Conservation (phyloP, 2,329 filamentous ascomycete genomes). For the Pseudogymnoascus sp. region DNA sequence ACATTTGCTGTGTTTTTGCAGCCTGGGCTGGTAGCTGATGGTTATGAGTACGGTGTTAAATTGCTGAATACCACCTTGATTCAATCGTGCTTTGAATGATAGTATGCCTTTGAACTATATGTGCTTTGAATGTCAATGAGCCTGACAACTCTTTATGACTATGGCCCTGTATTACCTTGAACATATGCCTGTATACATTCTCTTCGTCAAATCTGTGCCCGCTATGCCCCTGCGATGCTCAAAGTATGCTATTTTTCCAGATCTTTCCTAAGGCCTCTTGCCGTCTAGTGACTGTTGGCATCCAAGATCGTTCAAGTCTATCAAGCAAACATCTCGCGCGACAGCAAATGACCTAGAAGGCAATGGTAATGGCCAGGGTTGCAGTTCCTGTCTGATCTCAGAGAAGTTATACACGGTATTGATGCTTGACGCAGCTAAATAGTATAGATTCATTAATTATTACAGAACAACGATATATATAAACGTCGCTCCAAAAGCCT, state of each 20-base stretch:
- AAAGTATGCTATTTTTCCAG: background rate
- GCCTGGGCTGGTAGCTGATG: background rate
- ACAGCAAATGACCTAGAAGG: background rate
- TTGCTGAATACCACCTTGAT: background rate
- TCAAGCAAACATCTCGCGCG: background rate
- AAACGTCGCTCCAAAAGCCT: background rate
- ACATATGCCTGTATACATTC: background rate
- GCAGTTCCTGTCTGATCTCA: background rate
- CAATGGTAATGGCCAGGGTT: background rate
- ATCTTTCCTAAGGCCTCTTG: background rate
- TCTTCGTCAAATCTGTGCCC: background rate
- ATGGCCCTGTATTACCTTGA: background rate
- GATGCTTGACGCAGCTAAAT: background rate
- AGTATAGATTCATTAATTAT: slow-evolving; percentile 4
- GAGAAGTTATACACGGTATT: background rate
- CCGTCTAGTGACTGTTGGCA: background rate
- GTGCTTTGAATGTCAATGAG: background rate
- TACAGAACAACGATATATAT: background rate
- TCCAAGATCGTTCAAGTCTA: background rate
- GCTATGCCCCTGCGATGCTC: background rate
- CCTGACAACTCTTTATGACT: background rate
- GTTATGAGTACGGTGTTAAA: background rate
- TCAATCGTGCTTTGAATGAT: background rate
- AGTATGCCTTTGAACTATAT: background rate
- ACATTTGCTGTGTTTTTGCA: background rate